Evolutionary conservation across 306 rosid species (phyloP).

Genomic region (Cucurbita pepo): DNA sequence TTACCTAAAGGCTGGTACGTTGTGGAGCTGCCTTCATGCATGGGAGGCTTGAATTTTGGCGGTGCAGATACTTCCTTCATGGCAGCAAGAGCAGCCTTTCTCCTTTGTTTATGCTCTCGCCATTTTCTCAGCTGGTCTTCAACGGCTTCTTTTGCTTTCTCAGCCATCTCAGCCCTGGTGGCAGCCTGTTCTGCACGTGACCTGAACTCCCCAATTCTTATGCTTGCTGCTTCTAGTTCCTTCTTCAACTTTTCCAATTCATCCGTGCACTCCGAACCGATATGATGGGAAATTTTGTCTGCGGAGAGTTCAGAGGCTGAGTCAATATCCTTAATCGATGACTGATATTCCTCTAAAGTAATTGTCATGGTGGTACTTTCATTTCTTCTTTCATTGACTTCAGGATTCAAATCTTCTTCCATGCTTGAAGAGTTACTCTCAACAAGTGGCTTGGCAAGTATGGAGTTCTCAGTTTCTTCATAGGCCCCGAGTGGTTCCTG

Average conservation of each 20-base stretch:
- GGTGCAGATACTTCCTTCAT: conserved; percentile 32
- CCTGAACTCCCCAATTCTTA: conserved; percentile 41
- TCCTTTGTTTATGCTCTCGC: conserved; percentile 34
- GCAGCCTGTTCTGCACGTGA: conserved; percentile 66
- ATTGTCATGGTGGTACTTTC: conserved; percentile 11
- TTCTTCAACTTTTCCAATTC: conserved; percentile 41
- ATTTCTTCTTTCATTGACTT: neutral
- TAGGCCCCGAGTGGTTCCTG: too few relatives aligned
- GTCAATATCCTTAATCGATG: conserved; percentile 4
- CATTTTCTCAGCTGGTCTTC: conserved; percentile 49
- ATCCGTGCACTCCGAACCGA: neutral
- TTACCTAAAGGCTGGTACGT: conserved; percentile 21
- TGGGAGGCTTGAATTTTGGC: conserved; percentile 19
- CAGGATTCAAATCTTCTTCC: neutral
- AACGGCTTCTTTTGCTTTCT: conserved; percentile 47
- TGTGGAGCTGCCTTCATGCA: neutral
- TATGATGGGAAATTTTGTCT: neutral
- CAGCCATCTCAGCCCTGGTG: conserved; percentile 66
- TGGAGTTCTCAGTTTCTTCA: too few relatives aligned
- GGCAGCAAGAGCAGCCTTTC: conserved; percentile 42
- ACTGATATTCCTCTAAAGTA: conserved; percentile 16
- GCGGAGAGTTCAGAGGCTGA: neutral
- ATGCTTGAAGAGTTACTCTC: neutral
- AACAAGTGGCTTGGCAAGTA: neutral
- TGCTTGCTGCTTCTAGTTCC: conserved; percentile 40